Evolutionary conservation across 2,329 filamentous ascomycete genomes (phyloP).

Genomic region (Beauveria australis): DNA sequence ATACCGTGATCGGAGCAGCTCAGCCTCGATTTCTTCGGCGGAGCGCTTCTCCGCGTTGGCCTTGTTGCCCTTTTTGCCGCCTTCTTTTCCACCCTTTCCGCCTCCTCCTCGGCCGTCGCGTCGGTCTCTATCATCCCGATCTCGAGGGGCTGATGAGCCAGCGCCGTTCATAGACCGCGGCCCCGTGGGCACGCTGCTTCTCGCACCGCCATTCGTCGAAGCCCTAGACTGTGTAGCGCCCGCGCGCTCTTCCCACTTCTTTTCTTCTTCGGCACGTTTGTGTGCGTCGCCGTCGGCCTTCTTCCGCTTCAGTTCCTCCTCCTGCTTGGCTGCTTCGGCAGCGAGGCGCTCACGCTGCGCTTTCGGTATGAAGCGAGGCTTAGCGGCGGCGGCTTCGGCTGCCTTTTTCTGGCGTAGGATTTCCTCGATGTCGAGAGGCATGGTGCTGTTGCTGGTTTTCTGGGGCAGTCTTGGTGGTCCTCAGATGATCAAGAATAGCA

Average conservation of each 20-base stretch:
- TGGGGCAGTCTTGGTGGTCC: background rate
- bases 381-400: conserved; percentile 73
- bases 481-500: background rate
- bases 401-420: conserved; percentile 78
- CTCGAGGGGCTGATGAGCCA: conserved; percentile 26
- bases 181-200: conserved; percentile 52
- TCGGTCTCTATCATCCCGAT: conserved; percentile 39
- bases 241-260: conserved; percentile 25
- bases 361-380: conserved; percentile 82
- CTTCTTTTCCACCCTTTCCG: conserved; percentile 21
- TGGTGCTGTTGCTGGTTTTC: conserved; percentile 13
- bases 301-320: conserved; percentile 49
- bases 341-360: conserved; percentile 74
- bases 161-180: conserved; percentile 45
- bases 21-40: conserved; percentile 60
- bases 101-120: conserved; percentile 36
- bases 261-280: conserved; percentile 59
- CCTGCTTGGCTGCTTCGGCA: conserved; percentile 67
- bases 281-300: conserved; percentile 52
- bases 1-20: conserved; percentile 71
- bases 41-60: conserved; percentile 30
- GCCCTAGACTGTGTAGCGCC: conserved; percentile 19
- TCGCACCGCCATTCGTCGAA: conserved; percentile 20
- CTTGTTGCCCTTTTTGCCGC: conserved; percentile 28
- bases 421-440: conserved; percentile 71